Base-by-base conservation (phyloP, 2,329 filamentous ascomycete genomes). In the Alternaria sp. region DNA sequence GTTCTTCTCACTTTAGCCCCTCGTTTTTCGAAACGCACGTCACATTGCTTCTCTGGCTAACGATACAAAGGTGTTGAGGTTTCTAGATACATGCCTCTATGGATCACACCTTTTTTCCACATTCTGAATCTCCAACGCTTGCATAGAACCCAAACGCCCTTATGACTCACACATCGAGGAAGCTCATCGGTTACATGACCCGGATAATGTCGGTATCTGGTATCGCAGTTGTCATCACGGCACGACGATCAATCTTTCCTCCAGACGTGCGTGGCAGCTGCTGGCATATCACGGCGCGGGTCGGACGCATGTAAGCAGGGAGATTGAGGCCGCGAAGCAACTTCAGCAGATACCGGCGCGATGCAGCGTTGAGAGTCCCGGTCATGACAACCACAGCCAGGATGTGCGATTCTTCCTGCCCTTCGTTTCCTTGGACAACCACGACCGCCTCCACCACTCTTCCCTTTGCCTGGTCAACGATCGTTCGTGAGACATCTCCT, bases 31-130 rank as follows among this genome's bases (percentile, higher is more conserved):
- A 75, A 74, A 25, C 26, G 8, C 12, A 28, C n/a, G 5, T 18
- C 30, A 54, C 30, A 43, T 49, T 47, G 70, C 69, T 25, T 53
- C 56, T 51, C 56, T 69, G 12, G 67, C 69, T 7, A 26, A 56
- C 11, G 28, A 58, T 11, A 64, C 67, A 18, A 69, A 47, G 8
- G 43, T 53, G 2, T 63, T 51, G 49, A 3, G 33, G 28, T 21
- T 21, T 53, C 14, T 53, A 14, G 20, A 18, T 23, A 25, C 30
- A 14, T 37, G 20, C 14, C 20, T 37, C 11, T 37, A 9, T 53
- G n/a, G 15, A 8, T 5, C 11, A n/a, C 49, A 53, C 2, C 30
- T 21, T 10, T 23, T 2, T 12, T 21, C 18, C 20, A 53, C 15
- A 41, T 0, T 5, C 37, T 11, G 2, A 18, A n/a, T n/a, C 6